Evolutionary conservation across 352 stramenopile genomes (phyloP).

Genomic region (Pythium aquatile): DNA sequence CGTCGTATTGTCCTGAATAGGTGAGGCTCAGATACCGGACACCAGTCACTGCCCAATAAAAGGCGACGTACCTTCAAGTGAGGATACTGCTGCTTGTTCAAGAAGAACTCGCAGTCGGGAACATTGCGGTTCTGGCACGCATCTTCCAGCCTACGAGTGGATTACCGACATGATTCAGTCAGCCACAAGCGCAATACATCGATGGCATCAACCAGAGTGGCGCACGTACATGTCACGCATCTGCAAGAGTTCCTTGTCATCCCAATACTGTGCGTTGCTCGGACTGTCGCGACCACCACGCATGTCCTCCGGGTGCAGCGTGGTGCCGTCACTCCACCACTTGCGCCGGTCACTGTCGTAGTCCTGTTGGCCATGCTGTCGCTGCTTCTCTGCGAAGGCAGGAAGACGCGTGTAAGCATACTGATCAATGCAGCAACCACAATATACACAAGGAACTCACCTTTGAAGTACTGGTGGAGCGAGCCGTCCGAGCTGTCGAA

Average conservation of each 20-base stretch:
- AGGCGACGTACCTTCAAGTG: slow-evolving; percentile 91
- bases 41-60: background rate
- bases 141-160: slow-evolving; percentile 81
- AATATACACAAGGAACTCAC: slow-evolving; percentile 30
- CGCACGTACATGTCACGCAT: slow-evolving; percentile 91
- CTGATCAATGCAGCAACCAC: slow-evolving; percentile 1
- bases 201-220: background rate
- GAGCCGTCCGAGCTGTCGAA: slow-evolving; percentile 89
- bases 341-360: slow-evolving; percentile 82
- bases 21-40: slow-evolving; percentile 8
- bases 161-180: background rate
- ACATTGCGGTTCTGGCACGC: slow-evolving; percentile 93
- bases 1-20: slow-evolving; percentile 84
- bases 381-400: slow-evolving; percentile 55
- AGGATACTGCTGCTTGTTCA: slow-evolving; percentile 99
- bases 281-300: slow-evolving; percentile 2
- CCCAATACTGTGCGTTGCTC: slow-evolving; percentile 88
- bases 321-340: slow-evolving; percentile 99
- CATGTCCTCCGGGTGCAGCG: slow-evolving; percentile 92
- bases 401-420: background rate
- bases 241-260: slow-evolving; percentile 96
- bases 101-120: slow-evolving; percentile 99
- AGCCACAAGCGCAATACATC: background rate
- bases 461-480: slow-evolving; percentile 91
- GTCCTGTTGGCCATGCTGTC: slow-evolving; percentile 78